phyloP scores from a whole-genome alignment of 164 flowering plant genomes.

The Annona cherimola region DNA sequence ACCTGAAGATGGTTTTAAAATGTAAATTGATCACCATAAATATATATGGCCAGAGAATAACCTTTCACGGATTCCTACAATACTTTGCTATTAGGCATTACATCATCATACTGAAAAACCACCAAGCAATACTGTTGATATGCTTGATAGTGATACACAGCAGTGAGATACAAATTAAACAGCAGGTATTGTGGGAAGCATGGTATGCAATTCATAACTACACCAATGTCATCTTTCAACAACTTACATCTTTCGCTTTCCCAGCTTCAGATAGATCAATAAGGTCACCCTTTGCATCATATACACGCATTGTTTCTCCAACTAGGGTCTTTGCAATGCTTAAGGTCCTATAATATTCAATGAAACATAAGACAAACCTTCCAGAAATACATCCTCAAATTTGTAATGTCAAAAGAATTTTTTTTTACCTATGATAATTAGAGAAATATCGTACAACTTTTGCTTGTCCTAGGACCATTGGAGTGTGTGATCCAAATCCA shows the following conservation, averaged over 20 bases:
- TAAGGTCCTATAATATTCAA: constrained; percentile 46
- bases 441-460: constrained; percentile 85
- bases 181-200: background rate
- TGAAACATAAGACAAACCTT: constrained; percentile 16
- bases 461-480: constrained; percentile 86
- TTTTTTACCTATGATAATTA: constrained; percentile 62
- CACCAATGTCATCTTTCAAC: background rate
- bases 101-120: background rate
- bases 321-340: constrained; percentile 58
- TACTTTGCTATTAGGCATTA: background rate
- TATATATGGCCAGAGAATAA: background rate
- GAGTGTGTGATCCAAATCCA: constrained; percentile 97
- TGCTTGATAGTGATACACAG: background rate
- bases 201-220: background rate
- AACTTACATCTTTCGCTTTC: constrained; percentile 65
- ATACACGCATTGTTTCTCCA: constrained; percentile 50
- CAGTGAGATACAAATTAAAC: background rate
- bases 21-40: background rate
- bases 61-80: background rate
- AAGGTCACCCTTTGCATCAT: constrained; percentile 46
- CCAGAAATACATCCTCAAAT: background rate
- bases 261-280: constrained; percentile 56
- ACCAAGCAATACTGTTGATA: background rate
- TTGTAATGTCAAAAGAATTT: constrained; percentile 2
- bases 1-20: constrained; percentile 41